phyloP scores from a whole-genome alignment of 805 yeast genomes.

The Schwanniomyces yamadae region DNA sequence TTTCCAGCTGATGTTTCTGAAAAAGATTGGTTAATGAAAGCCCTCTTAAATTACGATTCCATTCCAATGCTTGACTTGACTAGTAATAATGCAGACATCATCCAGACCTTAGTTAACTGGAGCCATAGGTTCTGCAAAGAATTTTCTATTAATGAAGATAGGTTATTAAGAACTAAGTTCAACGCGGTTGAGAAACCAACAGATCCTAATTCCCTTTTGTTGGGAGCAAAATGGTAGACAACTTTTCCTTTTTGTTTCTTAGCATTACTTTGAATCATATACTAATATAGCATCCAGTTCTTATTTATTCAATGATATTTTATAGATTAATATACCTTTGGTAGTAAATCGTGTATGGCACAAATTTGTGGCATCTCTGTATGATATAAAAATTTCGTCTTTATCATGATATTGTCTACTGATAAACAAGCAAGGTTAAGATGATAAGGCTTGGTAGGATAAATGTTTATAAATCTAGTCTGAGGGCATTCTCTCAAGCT shows the following conservation, averaged over 20 bases:
- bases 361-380: neutral
- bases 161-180: slow-evolving; percentile 48
- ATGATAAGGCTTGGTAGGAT: slow-evolving; percentile 4
- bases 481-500: slow-evolving; percentile 3
- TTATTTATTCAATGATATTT: neutral
- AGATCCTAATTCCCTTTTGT: slow-evolving; percentile 45
- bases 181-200: slow-evolving; percentile 51
- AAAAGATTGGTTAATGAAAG: slow-evolving; percentile 47
- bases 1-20: slow-evolving; percentile 36
- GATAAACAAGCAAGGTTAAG: neutral
- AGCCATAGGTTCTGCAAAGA: slow-evolving; percentile 23
- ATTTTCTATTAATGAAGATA: slow-evolving; percentile 27
- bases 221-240: slow-evolving; percentile 59
- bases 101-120: slow-evolving; percentile 7
- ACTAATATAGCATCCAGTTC: neutral
- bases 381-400: neutral
- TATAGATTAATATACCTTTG: neutral
- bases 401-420: neutral
- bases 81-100: slow-evolving; percentile 1
- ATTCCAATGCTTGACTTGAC: slow-evolving; percentile 25
- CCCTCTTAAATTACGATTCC: slow-evolving; percentile 31
- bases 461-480: neutral
- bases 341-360: too few species aligned
- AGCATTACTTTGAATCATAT: too few species aligned
- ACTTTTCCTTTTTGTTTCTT: too few species aligned